Evolutionary conservation across 2,329 filamentous ascomycete species (phyloP), one percentile per base, ranked within the genome.

Genomic region (Scedosporium apiospermum): DNA sequence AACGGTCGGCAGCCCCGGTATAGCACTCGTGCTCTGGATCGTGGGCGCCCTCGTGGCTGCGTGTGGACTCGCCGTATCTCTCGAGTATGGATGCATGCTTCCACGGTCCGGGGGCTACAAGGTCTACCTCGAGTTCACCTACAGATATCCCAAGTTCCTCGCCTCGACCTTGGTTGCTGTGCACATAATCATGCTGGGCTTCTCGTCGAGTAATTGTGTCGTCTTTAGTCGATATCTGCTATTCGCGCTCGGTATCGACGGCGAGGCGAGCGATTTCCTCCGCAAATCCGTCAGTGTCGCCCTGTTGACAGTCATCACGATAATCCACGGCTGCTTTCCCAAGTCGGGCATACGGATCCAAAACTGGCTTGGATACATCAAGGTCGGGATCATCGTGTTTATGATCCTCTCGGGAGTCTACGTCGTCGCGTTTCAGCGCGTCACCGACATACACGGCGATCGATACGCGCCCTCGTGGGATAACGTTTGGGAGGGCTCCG

Each of bases 71-170:
- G 80, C 80, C 3, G 79, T 90, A 0, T 81, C 80, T 6, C 78
- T 90, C 59, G 88, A 91, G 68, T 88, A 84, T 67, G 88, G 88
- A 0, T 87, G 82, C 67, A 89, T 89, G 86, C 74, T 90, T 14
- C 88, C 88, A 16, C 78, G 86, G 0, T 88, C 84, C 0, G 88
- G 88, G 6, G 88, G 87, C 26, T 77, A 83, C 27, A 90, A 90
- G 72, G 85, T 89, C 6, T 90, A 89, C 68, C 80, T 90, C 55
- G 87, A 90, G 71, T 88, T 86, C 70, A 85, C 85, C 0, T 90
- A 88, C 69, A 80, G 81, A 1, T 76, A 77, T 38, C 88, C 88
- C 1, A 79, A 80, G 5, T 86, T 88, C 65, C 77, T 90, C 3
- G 84, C 85, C 0, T 86, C 86, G 2, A 86, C 83, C 0, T 69